These are phyloP conservation scores for Paramarasmius palmivorus DNA, from an alignment of 1,284 basidiomycete species.

Conservation along the genomic window DNA sequence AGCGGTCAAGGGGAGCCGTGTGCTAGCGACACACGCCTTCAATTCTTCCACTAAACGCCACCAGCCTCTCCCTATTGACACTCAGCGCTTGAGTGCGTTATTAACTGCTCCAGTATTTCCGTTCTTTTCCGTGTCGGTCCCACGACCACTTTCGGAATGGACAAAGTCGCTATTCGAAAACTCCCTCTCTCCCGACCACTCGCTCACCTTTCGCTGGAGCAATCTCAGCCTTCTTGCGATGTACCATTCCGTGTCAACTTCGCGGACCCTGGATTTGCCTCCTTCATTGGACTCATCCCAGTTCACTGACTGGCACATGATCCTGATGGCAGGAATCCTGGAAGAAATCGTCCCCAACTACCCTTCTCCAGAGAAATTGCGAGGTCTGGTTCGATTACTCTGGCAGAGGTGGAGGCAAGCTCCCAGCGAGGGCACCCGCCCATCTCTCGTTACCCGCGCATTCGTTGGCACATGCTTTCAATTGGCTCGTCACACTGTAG, in stretches of 20 bases:
- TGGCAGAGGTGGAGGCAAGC: slow-evolving; percentile 43
- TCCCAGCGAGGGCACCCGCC: slow-evolving; percentile 17
- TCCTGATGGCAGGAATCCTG: slow-evolving; percentile 20
- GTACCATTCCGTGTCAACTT: slow-evolving; percentile 21
- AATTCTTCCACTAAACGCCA: slow-evolving; percentile 7
- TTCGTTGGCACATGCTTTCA: slow-evolving; percentile 48
- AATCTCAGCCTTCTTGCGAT: slow-evolving; percentile 35
- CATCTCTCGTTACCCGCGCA: slow-evolving; percentile 30
- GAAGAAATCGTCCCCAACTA: slow-evolving; percentile 15
- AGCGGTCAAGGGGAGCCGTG: not conserved
- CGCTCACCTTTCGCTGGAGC: slow-evolving; percentile 31
- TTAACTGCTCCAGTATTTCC: slow-evolving; percentile 21
- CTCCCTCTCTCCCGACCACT: slow-evolving; percentile 26
- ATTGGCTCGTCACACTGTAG: slow-evolving; percentile 37
- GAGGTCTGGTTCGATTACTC: slow-evolving; percentile 32
- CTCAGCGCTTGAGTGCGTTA: slow-evolving; percentile 24
- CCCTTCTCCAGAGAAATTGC: slow-evolving; percentile 20
- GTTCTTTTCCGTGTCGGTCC: slow-evolving; percentile 8
- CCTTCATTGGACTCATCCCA: slow-evolving; percentile 8
- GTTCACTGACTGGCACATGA: slow-evolving; percentile 18
- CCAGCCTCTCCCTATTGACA: slow-evolving; percentile 14
- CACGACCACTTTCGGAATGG: slow-evolving; percentile 26
- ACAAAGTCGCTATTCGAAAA: slow-evolving; percentile 23
- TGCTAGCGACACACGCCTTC: slow-evolving; percentile 9
- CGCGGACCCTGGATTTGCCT: slow-evolving; percentile 30